Evolutionary conservation across 2,329 filamentous ascomycete genomes (phyloP), one percentile per base, ranked within the genome.

Genomic region (Colletotrichum sp.): DNA sequence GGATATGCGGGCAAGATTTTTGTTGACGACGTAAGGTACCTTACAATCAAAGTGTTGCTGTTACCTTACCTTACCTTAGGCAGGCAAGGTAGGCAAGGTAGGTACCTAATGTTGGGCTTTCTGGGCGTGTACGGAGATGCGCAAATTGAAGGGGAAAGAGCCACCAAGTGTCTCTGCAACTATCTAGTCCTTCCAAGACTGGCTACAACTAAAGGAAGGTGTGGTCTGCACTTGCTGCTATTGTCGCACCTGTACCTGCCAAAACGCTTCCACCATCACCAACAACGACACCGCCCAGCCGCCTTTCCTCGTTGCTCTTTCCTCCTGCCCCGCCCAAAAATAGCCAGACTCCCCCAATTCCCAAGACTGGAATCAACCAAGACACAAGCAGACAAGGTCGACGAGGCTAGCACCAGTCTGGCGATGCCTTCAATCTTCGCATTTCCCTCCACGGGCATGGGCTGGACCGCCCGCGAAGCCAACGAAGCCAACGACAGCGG

Each of bases 341-440:
- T 59, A 73, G 60, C 71, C 34, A 64, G 26, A 28, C 44, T 52
- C n/a, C n/a, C 44, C 44, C n/a, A 52, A 52, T 13, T 8, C 44
- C 44, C 44, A 52, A 52, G 44, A 18, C 18, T 69, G 73, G 70
- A 73, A 76, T 72, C 70, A 73, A 64, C n/a, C 12, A 28, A 69
- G 64, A 76, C 64, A 59, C 73, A 69, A 69, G 67, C 67, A 73
- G 69, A 66, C 30, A 72, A 63, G 68, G 32, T n/a, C 15, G 55
- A 16, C n/a, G 21, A 18, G 36, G 32, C 34, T 75, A 72, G 68
- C 32, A 30, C n/a, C n/a, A 21, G 10, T n/a, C 49, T 16, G 13
- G 34, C 30, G 36, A 32, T 39, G 57, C 18, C 34, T 10, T 36
- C 57, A 8, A 70, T 55, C 72, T 34, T 49, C 15, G 18, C 36